Percentiles rank a stretch among this genome's conserved stretches.
phyloP scores from a whole-genome alignment of 176 grass and related monocot genomes.

The Themeda triandra region DNA sequence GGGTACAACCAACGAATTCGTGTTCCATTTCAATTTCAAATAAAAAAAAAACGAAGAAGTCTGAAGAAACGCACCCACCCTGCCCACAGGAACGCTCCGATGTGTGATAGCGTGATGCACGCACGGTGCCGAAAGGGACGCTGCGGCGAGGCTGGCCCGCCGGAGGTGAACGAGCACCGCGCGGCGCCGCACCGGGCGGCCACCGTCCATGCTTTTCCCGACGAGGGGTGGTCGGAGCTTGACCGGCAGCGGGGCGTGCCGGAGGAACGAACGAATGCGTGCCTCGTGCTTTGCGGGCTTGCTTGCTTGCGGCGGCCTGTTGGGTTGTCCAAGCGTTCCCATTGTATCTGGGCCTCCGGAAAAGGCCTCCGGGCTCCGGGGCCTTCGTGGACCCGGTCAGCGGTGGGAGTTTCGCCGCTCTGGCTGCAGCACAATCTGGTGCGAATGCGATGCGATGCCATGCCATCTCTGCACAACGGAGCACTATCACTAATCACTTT shows the following conservation, averaged over 20 bases:
- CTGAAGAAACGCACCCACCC: not conserved
- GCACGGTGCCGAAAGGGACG: not conserved
- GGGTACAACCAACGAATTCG: too few relatives aligned
- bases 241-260: not conserved
- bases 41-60: too few relatives aligned
- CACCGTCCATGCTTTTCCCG: not conserved
- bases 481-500: too few relatives aligned
- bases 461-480: not conserved
- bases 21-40: too few relatives aligned
- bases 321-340: slow-evolving; percentile 13
- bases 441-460: not conserved
- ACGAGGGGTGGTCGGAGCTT: slow-evolving; percentile 18
- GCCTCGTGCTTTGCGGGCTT: not conserved
- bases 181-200: not conserved
- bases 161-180: not conserved
- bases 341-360: not conserved
- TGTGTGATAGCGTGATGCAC: not conserved
- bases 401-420: not conserved
- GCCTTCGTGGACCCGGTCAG: not conserved
- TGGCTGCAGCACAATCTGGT: not conserved
- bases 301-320: not conserved
- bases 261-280: not conserved
- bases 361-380: not conserved
- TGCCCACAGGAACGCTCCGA: not conserved
- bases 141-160: not conserved